Conservation (phyloP, 169 alveolate genomes). For the Theileria annulata region DNA sequence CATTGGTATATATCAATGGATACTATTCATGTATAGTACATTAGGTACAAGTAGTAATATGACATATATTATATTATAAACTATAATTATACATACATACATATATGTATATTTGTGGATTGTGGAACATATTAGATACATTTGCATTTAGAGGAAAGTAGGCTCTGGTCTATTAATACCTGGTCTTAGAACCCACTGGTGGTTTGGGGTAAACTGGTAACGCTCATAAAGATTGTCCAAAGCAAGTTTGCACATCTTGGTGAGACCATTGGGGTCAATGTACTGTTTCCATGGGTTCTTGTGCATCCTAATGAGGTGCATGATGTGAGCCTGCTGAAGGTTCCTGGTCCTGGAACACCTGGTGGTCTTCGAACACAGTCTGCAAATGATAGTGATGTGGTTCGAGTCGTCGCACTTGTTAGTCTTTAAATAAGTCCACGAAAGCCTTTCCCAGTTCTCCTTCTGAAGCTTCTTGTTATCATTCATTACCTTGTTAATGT, state of each 20-base stretch:
- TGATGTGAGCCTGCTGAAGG: slow-evolving; percentile 66
- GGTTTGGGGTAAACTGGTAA: slow-evolving; percentile 31
- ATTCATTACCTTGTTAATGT: slow-evolving; percentile 24
- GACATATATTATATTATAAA: neutral
- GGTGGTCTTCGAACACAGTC: slow-evolving; percentile 65
- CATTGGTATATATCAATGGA: neutral
- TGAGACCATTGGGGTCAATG: slow-evolving; percentile 61
- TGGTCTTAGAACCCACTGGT: slow-evolving; percentile 64
- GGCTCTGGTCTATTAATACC: slow-evolving; percentile 65
- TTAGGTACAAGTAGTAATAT: neutral
- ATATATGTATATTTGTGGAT: neutral
- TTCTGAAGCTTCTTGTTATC: slow-evolving; percentile 41
- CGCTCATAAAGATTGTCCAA: slow-evolving; percentile 60
- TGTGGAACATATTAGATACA: slow-evolving; percentile 1
- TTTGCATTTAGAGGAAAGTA: slow-evolving; percentile 3
- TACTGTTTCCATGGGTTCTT: slow-evolving; percentile 71
- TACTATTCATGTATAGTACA: neutral
- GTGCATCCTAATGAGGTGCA: slow-evolving; percentile 69
- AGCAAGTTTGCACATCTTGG: slow-evolving; percentile 68
- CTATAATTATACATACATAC: neutral
- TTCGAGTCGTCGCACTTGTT: slow-evolving; percentile 26
- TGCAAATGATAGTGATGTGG: slow-evolving; percentile 53
- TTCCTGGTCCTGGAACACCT: slow-evolving; percentile 65
- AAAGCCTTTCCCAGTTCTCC: slow-evolving; percentile 61
- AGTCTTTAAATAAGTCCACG: slow-evolving; percentile 61